A percentile compares a stretch with the other conserved stretches of the same genome.
Conservation (phyloP, 2,329 filamentous ascomycete genomes). For the Xylariaceae sp. region DNA sequence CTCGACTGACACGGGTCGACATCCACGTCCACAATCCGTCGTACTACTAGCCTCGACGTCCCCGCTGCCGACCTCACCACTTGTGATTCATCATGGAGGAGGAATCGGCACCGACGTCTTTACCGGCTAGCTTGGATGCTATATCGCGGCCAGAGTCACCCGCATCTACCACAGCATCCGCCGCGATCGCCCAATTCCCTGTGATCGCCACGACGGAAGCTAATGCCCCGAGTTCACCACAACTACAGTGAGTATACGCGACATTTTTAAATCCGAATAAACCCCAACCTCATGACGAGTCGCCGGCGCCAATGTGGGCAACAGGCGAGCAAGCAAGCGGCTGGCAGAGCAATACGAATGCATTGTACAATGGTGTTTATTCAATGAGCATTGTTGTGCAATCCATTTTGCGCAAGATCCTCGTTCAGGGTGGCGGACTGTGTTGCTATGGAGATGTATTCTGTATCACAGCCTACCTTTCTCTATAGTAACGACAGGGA, state of each 20-base stretch:
- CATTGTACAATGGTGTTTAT: neutral
- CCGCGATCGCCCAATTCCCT: conserved; percentile 42
- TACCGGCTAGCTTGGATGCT: conserved; percentile 40
- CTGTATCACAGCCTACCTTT: neutral
- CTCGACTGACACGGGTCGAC: conserved; percentile 16
- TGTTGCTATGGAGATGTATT: conserved; percentile 4
- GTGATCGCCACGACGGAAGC: conserved; percentile 43
- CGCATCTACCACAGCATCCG: conserved; percentile 42
- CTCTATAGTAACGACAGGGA: conserved; percentile 1
- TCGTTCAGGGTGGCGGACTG: neutral
- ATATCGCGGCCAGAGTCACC: conserved; percentile 45
- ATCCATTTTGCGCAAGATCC: neutral
- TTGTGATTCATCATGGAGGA: conserved; percentile 43
- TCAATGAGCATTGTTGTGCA: conserved; percentile 1
- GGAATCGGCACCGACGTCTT: conserved; percentile 32
- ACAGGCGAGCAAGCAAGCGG: neutral
- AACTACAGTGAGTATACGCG: conserved; percentile 41
- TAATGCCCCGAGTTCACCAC: conserved; percentile 39
- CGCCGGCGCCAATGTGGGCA: neutral
- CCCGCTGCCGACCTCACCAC: conserved; percentile 23
- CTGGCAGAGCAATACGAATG: neutral
- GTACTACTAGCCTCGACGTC: conserved; percentile 21
- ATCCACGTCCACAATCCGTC: conserved; percentile 18
- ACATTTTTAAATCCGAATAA: conserved; percentile 1
- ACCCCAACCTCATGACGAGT: neutral